Percentiles rank a stretch among this genome's conserved stretches.
phyloP scores from a whole-genome alignment of 2,329 filamentous ascomycete genomes.

The Penicillium sp. region DNA sequence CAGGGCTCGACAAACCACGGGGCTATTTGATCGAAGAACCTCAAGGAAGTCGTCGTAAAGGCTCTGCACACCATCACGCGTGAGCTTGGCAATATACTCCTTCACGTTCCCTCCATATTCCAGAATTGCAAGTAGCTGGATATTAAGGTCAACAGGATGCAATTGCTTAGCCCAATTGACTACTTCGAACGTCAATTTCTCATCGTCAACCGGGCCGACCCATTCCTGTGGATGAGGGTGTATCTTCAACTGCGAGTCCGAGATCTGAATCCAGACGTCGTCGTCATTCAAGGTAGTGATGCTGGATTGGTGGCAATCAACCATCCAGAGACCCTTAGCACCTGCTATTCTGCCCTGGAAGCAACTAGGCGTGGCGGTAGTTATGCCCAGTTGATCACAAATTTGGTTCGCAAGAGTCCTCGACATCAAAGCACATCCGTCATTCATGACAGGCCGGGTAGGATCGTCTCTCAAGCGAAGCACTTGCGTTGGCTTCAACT shows the following conservation, averaged over 20 bases:
- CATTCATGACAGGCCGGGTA: constrained; percentile 43
- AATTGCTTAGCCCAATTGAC: constrained; percentile 48
- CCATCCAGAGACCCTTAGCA: constrained; percentile 61
- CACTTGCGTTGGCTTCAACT: constrained; percentile 38
- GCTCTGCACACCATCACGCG: constrained; percentile 34
- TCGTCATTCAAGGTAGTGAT: constrained; percentile 14
- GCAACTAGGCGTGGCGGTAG: constrained; percentile 46
- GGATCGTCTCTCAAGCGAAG: constrained; percentile 31
- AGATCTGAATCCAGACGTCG: constrained; percentile 55
- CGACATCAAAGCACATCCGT: constrained; percentile 57
- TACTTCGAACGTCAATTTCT: constrained; percentile 57
- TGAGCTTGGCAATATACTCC: constrained; percentile 44
- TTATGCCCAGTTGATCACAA: constrained; percentile 43
- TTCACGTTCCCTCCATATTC: constrained; percentile 50
- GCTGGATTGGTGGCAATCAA: constrained; percentile 42
- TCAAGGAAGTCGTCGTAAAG: constrained; percentile 36
- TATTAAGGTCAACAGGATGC: constrained; percentile 49
- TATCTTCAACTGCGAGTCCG: constrained; percentile 58
- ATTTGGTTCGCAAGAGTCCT: constrained; percentile 48
- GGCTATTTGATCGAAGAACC: constrained; percentile 35
- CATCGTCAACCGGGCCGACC: constrained; percentile 35
- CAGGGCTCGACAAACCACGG: constrained; percentile 36
- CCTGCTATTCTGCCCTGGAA: constrained; percentile 60
- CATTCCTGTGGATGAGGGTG: constrained; percentile 39
- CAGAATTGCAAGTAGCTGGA: constrained; percentile 56